Evolutionary conservation across 495 filamentous ascomycete genomes (phyloP), one percentile per base, ranked within the genome.

Genomic region (Corynascus novoguineensis): DNA sequence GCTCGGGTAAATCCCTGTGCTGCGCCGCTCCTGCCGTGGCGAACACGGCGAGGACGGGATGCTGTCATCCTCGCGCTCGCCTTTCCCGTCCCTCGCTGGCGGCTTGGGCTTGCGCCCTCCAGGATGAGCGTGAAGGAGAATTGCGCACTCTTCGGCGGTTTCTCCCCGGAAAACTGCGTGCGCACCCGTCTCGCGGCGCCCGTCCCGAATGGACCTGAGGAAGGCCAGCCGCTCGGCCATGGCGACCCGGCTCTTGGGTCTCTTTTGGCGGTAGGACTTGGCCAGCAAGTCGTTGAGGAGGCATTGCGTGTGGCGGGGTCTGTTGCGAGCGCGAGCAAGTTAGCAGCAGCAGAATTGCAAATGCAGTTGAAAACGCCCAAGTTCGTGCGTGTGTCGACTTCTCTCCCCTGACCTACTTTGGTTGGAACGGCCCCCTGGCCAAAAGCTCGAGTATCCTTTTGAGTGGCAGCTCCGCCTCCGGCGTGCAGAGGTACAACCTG

Each of bases 231-330:
- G 40, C 14, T 58, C 55, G 11, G 14, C 42, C 59, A 61, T 61
- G 34, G 15, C 21, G 4, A 55, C 17, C 24, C 49, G 41, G 55
- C 44, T 61, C n/a, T 44, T 58, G 32, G 59, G 59, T n/a, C 59
- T 34, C 44, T 57, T 61, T 31, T 58, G 59, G 12, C 59, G 59
- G 49, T 61, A 61, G 3, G 48, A 61, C 25, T 58, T 61, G 14
- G 59, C 58, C 17, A 61, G 49, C 48, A 61, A 42, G 32, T 58
- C 59, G 32, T 61, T 61, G 1, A 61, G 45, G 27, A 61, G 59
- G 25, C 59, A 58, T 54, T 61, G 59, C 9, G 55, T 61, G 28
- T 61, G 59, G 12, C 59, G 55, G 21, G 42, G 55, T 32, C 55
- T 61, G 17, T 28, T 40, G 41, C 25, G 22, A 15, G 24, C 15